These are phyloP conservation scores for Hericium coralloides DNA, from an alignment of 768 basidiomycete species.

Conservation along the genomic window DNA sequence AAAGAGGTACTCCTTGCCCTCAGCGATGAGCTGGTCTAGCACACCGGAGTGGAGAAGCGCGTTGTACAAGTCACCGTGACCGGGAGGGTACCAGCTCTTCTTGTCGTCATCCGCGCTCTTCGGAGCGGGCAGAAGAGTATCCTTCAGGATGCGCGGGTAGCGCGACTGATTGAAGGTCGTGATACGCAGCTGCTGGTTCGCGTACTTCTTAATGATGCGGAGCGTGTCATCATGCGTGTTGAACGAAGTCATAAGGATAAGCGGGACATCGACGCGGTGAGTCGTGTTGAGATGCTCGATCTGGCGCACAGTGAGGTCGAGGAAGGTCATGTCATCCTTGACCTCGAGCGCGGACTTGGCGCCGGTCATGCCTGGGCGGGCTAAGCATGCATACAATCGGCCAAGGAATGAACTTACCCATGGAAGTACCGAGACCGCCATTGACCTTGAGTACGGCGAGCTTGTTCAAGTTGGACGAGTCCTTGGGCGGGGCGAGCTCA, in stretches of 20 bases:
- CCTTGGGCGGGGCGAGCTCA: slow-evolving; percentile 34
- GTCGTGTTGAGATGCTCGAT: slow-evolving; percentile 63
- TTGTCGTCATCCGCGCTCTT: slow-evolving; percentile 51
- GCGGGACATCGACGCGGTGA: slow-evolving; percentile 58
- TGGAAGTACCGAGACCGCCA: slow-evolving; percentile 64
- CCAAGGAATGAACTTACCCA: slow-evolving; percentile 28
- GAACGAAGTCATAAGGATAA: slow-evolving; percentile 78
- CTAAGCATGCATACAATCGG: not conserved
- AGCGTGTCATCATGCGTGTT: slow-evolving; percentile 74
- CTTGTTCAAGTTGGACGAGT: slow-evolving; percentile 49
- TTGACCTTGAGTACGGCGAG: slow-evolving; percentile 75
- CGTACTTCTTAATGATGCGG: slow-evolving; percentile 73
- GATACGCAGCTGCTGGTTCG: slow-evolving; percentile 70
- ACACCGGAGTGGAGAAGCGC: slow-evolving; percentile 63
- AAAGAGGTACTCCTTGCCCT: slow-evolving; percentile 73
- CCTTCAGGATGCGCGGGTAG: slow-evolving; percentile 66
- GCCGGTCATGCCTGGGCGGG: slow-evolving; percentile 37
- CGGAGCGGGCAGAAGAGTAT: slow-evolving; percentile 56
- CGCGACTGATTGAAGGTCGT: slow-evolving; percentile 66
- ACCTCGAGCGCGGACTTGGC: slow-evolving; percentile 72
- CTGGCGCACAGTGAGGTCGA: slow-evolving; percentile 55
- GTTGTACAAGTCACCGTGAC: slow-evolving; percentile 70
- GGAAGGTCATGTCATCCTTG: slow-evolving; percentile 62
- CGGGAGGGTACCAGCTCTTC: slow-evolving; percentile 69
- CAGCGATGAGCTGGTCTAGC: slow-evolving; percentile 59